Conservation (phyloP, 305 asterid species). For the Salvia sclarea region DNA sequence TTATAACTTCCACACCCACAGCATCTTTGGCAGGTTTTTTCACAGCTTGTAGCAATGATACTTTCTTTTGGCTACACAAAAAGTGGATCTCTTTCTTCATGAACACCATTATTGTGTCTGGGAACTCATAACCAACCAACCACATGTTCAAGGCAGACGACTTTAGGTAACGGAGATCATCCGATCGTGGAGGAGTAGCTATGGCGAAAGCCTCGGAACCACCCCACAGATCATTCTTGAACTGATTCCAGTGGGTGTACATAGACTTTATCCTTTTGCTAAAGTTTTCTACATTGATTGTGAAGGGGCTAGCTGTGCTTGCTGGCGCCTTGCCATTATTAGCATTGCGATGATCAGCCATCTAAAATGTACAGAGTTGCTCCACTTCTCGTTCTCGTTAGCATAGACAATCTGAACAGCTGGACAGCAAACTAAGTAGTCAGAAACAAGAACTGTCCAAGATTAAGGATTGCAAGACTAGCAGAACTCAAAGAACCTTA, state of each 20-base stretch:
- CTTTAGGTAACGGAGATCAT: slow-evolving; percentile 5
- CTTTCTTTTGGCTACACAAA: slow-evolving; percentile 33
- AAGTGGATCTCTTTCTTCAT: slow-evolving; percentile 6
- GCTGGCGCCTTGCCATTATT: slow-evolving; percentile 44
- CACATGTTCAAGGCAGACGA: slow-evolving; percentile 11
- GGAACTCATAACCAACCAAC: slow-evolving; percentile 9
- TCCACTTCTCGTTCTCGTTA: slow-evolving; percentile 20
- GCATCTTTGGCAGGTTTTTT: not conserved
- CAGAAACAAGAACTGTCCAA: slow-evolving; percentile 3
- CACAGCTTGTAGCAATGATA: slow-evolving; percentile 40
- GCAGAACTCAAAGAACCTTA: not conserved
- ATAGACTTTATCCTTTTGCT: not conserved
- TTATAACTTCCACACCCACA: not conserved
- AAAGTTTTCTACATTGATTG: slow-evolving; percentile 4
- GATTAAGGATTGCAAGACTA: not conserved
- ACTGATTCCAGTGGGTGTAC: slow-evolving; percentile 9
- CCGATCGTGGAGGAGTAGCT: slow-evolving; percentile 8
- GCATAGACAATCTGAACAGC: not conserved
- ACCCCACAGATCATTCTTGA: slow-evolving; percentile 6
- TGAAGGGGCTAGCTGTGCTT: slow-evolving; percentile 38
- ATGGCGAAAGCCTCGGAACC: slow-evolving; percentile 10
- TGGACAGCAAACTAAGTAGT: slow-evolving; percentile 16
- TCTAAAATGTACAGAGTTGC: slow-evolving; percentile 22
- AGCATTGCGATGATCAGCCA: slow-evolving; percentile 56
- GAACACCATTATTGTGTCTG: slow-evolving; percentile 13